These are phyloP conservation scores for Nakazawaea wyomingensis DNA, from an alignment of 805 yeast species.

Conservation along the genomic window DNA sequence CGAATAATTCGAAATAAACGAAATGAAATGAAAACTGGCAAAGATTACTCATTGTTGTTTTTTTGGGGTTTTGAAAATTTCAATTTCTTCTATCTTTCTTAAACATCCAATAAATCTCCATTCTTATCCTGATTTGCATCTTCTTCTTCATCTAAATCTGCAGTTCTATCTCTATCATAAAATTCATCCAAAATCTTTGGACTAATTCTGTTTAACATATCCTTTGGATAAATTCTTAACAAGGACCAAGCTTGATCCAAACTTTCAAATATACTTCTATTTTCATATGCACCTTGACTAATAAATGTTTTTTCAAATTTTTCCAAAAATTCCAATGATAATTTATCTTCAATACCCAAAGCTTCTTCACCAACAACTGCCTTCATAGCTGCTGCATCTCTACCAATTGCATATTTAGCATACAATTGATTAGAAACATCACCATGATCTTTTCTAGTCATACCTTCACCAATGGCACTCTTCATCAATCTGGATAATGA, in stretches of 20 bases:
- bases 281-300: conserved; percentile 94
- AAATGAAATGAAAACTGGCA: too few relatives aligned
- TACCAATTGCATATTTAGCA: conserved; percentile 99
- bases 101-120: conserved; percentile 11
- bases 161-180: conserved; percentile 82
- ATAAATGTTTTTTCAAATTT: conserved; percentile 96
- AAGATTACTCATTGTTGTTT: too few relatives aligned
- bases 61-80: too few relatives aligned
- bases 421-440: conserved; percentile 98
- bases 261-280: conserved; percentile 90
- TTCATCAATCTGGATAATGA: conserved; percentile 98
- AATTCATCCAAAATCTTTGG: conserved; percentile 95
- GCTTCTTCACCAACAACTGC: conserved; percentile 99
- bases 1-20: too few relatives aligned
- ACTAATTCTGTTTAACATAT: conserved; percentile 95
- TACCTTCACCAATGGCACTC: conserved; percentile 99
- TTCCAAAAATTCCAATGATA: conserved; percentile 95
- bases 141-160: conserved; percentile 50
- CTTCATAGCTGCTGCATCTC: conserved; percentile 99
- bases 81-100: too few relatives aligned
- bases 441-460: conserved; percentile 99
- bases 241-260: conserved; percentile 98
- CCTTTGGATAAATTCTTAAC: conserved; percentile 98
- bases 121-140: conserved; percentile 19
- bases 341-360: conserved; percentile 92